phyloP scores from a whole-genome alignment of 192 early-diverging fungal species.

The Coemansia javaensis region DNA sequence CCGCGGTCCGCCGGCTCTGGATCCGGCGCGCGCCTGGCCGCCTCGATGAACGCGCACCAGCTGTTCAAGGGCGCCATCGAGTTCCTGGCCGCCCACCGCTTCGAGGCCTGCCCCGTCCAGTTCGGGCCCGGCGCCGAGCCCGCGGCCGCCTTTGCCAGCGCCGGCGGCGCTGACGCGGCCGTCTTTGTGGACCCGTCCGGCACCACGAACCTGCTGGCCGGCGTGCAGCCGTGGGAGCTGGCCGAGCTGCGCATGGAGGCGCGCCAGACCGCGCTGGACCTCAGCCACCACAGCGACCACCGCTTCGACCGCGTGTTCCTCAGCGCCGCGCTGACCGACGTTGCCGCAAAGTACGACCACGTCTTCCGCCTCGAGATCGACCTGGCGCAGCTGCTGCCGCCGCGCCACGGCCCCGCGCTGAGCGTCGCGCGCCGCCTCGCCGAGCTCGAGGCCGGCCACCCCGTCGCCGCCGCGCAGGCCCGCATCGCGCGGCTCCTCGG shows the following conservation, averaged over 20 bases:
- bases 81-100: constrained; percentile 59
- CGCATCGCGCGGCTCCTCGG: constrained; percentile 23
- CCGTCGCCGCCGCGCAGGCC: constrained; percentile 16
- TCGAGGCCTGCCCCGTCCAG: constrained; percentile 14
- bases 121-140: constrained; percentile 18
- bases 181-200: constrained; percentile 84
- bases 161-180: constrained; percentile 67
- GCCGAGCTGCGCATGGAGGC: constrained; percentile 55
- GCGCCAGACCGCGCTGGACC: constrained; percentile 18
- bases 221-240: constrained; percentile 60
- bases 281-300: constrained; percentile 15
- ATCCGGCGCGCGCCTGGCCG: constrained; percentile 54
- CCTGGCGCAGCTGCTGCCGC: constrained; percentile 14
- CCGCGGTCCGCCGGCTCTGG: constrained; percentile 30
- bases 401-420: constrained; percentile 7
- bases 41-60: constrained; percentile 77
- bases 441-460: constrained; percentile 23
- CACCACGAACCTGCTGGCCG: constrained; percentile 74
- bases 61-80: constrained; percentile 82
- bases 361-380: constrained; percentile 36
- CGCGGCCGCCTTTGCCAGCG: constrained; percentile 52
- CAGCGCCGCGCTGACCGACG: constrained; percentile 8
- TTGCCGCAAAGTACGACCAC: constrained; percentile 27
- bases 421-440: constrained; percentile 8
- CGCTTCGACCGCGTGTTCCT: constrained; percentile 32